Evolutionary conservation across 2,329 filamentous ascomycete species (phyloP).

Genomic region (Fusarium subglutinans): DNA sequence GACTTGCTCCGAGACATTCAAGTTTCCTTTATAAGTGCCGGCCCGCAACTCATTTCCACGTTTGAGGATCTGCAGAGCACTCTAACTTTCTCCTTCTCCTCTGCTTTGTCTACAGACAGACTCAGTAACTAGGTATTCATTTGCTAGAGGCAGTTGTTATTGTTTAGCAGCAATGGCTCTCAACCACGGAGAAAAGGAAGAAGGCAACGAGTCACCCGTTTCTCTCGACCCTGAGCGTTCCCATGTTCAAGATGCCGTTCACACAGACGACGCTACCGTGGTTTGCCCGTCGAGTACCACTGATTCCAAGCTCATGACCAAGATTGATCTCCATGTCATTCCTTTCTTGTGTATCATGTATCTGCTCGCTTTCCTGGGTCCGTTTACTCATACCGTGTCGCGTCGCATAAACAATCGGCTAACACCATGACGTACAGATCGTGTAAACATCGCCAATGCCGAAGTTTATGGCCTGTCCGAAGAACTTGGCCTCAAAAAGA

Average conservation of each 20-base stretch:
- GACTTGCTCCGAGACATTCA: constrained; percentile 28
- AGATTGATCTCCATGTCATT: constrained; percentile 76
- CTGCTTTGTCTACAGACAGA: not conserved
- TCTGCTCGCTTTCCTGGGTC: constrained; percentile 72
- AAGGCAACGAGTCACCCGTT: constrained; percentile 31
- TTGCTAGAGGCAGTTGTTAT: not conserved
- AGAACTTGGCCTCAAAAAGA: constrained; percentile 68
- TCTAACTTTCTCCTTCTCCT: not conserved
- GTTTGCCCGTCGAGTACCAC: constrained; percentile 64
- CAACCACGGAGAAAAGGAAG: constrained; percentile 26
- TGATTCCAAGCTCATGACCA: constrained; percentile 72
- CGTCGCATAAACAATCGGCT: not conserved
- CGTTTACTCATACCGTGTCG: constrained; percentile 11
- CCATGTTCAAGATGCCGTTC: constrained; percentile 11
- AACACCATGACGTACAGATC: constrained; percentile 49
- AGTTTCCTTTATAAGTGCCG: constrained; percentile 20
- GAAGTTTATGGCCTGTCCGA: constrained; percentile 70
- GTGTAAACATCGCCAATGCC: constrained; percentile 85
- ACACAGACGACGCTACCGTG: constrained; percentile 34
- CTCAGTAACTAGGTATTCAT: not conserved
- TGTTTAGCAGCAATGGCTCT: constrained; percentile 25
- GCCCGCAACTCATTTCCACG: constrained; percentile 2
- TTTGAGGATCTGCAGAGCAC: constrained; percentile 19
- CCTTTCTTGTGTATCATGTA: constrained; percentile 80
- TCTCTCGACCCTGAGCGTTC: constrained; percentile 38